Evolutionary conservation across 1,284 basidiomycete genomes (phyloP), one percentile per base, ranked within the genome.

Genomic region (Cryptococcus sp.): DNA sequence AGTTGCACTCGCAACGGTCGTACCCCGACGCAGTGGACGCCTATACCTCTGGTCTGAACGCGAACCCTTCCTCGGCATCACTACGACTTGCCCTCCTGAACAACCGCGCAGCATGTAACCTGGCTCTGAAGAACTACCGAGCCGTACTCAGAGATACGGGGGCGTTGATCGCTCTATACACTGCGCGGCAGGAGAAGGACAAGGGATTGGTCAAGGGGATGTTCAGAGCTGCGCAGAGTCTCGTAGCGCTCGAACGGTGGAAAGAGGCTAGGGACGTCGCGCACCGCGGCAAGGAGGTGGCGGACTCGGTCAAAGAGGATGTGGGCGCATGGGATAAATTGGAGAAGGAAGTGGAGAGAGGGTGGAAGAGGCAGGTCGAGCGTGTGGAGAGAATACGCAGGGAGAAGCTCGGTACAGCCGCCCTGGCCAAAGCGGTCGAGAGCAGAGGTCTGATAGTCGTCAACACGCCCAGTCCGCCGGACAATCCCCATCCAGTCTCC

Each of bases 31-130:
- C 95, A 1, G 66, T 88, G 11, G 86, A 86, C 0, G 97, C 98
- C 74, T 99, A 98, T 77, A 87, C 88, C 0, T 90, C 95, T 72
- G 95, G 89, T 0, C 73, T 99, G 31, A 89, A 95, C 50, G 90
- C 89, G 1, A 85, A 88, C 52, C 90, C 93, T 2, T 83, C 84
- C 6, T 87, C 91, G 69, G 61, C 71, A 11, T 67, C 73, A 3
- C 74, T 95, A 8, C 78, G 84, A 40, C 88, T 91, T 63, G 86
- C 86, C 1, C 81, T 99, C 20, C 80, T 90, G 51, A 88, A 89
- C 71, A 99, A 99, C 78, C 85, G 93, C 42, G 93, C 95, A 1
- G 94, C 93, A 3, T 93, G 90, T 64, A 93, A 98, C 73, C 81
- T 98, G 8, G 91, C 93, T 72, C 83, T 68, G 91, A 92, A 90